Evolutionary conservation across 208 protist genomes (phyloP), one percentile per base, ranked within the genome.

Genomic region (Lotmaria passim): DNA sequence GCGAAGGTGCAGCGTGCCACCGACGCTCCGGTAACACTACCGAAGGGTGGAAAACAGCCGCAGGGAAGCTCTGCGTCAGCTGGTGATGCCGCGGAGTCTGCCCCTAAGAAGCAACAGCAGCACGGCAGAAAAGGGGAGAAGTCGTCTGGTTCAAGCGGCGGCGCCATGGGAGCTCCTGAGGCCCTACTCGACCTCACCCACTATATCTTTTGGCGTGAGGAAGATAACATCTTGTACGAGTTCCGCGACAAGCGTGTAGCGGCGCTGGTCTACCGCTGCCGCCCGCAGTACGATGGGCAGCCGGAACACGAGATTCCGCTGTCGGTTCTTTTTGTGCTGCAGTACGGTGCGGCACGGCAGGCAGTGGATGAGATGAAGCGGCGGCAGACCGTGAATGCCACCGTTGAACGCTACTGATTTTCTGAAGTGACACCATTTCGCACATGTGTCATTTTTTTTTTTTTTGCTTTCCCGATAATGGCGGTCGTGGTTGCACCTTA

Each of bases 121-220:
- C 39, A 66, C 23, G 46, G 33, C 31, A 61, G 48, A 11, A 72
- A 53, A 11, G 11, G 7, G 6, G 58, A 71, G 33, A 81, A 77
- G 21, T 31, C n/a, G 14, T 28, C 24, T 10, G 28, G 47, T 10
- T 12, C 10, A 28, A 34, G 34, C 50, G 67, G 75, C 44, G 57
- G 65, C 30, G 44, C 47, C 38, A 73, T 56, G 66, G 53, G 46
- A 15, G 44, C 56, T 19, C 63, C 66, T 19, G 70, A 80, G 26
- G 57, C 69, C 24, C 73, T 80, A n/a, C 66, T 84, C 4, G 87
- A 91, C 60, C 73, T 93, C 21, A 69, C 50, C 17, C 65, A 83
- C 44, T 94, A 90, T 66, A 73, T 93, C 56, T 96, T 96, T 61
- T 96, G 92, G 90, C 81, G 89, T n/a, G 84, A 94, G 77, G 89